These are phyloP conservation scores for Colletotrichum siamense DNA, from an alignment of 2,329 filamentous ascomycete genomes.

Conservation along the genomic window DNA sequence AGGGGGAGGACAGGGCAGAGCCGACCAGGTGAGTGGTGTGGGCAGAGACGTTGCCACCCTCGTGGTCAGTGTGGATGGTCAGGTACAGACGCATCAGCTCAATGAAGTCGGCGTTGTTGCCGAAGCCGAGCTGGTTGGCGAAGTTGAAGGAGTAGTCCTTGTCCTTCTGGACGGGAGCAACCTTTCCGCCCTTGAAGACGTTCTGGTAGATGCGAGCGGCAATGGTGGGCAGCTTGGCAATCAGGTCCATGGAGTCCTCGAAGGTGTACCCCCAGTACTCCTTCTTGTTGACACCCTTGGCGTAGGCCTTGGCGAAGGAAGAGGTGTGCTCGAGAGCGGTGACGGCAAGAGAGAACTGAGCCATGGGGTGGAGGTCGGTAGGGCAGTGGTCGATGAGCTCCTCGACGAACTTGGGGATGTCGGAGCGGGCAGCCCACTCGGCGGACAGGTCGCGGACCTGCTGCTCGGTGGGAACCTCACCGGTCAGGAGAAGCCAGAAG, in stretches of 20 bases:
- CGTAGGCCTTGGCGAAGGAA: constrained; percentile 97
- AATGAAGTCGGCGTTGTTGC: constrained; percentile 93
- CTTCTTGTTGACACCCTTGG: constrained; percentile 98
- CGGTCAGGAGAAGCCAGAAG: constrained; percentile 99
- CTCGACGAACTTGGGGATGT: constrained; percentile 97
- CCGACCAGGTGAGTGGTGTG: constrained; percentile 99
- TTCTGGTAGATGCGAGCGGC: constrained; percentile 99
- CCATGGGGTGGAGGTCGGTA: constrained; percentile 98
- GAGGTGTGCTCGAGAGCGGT: constrained; percentile 99
- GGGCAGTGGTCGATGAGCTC: constrained; percentile 99
- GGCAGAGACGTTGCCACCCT: constrained; percentile 98
- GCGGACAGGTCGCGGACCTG: constrained; percentile 98
- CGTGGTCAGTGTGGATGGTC: constrained; percentile 99
- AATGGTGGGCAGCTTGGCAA: constrained; percentile 98
- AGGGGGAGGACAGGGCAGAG: constrained; percentile 93
- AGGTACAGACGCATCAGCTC: constrained; percentile 99
- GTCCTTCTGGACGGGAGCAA: constrained; percentile 93
- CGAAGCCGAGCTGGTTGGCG: constrained; percentile 98
- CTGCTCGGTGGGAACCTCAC: constrained; percentile 96
- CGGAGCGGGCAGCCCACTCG: constrained; percentile 97
- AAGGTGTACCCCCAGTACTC: constrained; percentile 99
- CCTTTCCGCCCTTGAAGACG: constrained; percentile 99
- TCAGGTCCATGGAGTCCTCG: constrained; percentile 99
- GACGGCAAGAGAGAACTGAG: constrained; percentile 97
- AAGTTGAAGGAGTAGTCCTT: constrained; percentile 99